phyloP scores from a whole-genome alignment of 139 green algal genomes.

The Dunaliella primolecta region DNA sequence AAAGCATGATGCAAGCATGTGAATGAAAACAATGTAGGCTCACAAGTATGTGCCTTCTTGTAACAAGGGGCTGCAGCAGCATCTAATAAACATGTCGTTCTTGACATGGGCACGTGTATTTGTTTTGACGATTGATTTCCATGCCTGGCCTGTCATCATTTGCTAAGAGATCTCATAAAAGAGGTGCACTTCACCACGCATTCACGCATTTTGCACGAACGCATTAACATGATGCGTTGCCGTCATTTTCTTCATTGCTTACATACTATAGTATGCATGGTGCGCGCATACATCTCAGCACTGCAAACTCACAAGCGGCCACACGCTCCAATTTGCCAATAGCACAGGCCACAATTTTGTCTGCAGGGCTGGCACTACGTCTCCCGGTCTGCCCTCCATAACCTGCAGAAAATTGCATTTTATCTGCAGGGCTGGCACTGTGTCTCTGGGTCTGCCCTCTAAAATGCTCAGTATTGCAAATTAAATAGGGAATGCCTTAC shows the following conservation, averaged over 20 bases:
- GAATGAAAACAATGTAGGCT: neutral
- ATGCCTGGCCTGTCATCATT: neutral
- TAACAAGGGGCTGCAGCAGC: neutral
- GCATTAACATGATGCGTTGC: neutral
- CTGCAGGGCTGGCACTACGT: conserved; percentile 11
- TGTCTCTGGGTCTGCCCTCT: neutral
- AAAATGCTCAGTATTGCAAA: neutral
- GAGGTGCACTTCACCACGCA: neutral
- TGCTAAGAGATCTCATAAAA: neutral
- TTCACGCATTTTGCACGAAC: no score
- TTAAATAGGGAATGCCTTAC: conserved; percentile 15
- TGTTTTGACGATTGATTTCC: neutral
- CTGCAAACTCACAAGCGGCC: conserved; percentile 28
- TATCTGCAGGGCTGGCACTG: neutral
- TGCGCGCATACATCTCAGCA: neutral
- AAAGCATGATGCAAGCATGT: neutral
- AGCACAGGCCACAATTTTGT: conserved; percentile 56
- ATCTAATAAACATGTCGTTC: no score
- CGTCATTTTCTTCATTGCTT: neutral
- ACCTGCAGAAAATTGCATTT: neutral
- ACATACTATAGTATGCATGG: no score
- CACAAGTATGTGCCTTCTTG: neutral
- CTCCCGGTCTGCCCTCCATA: neutral
- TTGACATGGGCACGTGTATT: no score
- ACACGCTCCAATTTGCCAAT: conserved; percentile 55